Base-by-base conservation (phyloP, 305 asterid species). In the Solanum hybrid region DNA sequence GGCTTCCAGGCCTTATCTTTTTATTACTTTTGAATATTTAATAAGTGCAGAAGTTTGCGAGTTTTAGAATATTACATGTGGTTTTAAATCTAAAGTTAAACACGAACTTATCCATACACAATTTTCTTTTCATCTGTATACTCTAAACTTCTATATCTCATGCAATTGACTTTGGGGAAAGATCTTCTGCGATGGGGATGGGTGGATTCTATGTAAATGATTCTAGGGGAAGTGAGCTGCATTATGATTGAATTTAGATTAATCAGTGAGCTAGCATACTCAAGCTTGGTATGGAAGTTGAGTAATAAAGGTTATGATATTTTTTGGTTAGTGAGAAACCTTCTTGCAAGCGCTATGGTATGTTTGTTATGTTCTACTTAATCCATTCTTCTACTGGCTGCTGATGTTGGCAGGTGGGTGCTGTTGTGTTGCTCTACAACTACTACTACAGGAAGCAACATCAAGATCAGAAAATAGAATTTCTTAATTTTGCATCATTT, bases 351-450 rank as follows among this genome's bases (percentile, higher is more conserved):
- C 8, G 24, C 22, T 78, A 32, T 76, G 42, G 38, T 78, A 12
- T 42, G 42, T 72, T 56, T 78, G 64, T 34, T 51, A 19, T 76
- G 85, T 76, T 73, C 78, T 37, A 29, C 40, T 35, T 31, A 77
- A 88, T 64, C 22, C n/a, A 75, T 45, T 73, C 29, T 84, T 86
- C n/a, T 84, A 35, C 29, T 84, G 26, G 10, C 24, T 78, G 72
- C 69, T 88, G 73, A 42, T 34, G 38, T 86, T 60, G 88, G 87
- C 79, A 91, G 92, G 76, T 91, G 82, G 89, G 89, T 84, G 90
- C 91, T 75, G 91, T 91, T 40, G 91, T 91, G 77, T 91, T 89
- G 45, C 91, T 91, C 87, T 91, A 88, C 85, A 91, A 91, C 80
- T 89, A 87, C 84, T 91, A 87, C 60, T 88, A 89, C 24, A 79